Evolutionary conservation across 441 rosid species (phyloP).

Genomic region (Populus hybrid): DNA sequence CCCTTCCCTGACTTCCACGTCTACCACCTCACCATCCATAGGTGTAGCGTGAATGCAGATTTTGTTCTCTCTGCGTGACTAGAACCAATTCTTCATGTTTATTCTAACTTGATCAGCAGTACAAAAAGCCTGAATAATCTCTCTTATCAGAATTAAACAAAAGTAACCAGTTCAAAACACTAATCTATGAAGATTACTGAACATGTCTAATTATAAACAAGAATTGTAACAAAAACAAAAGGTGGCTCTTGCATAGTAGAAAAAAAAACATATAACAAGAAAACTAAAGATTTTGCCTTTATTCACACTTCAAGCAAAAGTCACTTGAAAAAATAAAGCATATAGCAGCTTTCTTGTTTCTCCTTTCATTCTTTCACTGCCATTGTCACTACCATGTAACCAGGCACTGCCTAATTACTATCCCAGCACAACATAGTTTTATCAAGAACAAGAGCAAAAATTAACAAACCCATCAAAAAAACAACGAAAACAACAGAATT

Average conservation of each 20-base stretch:
- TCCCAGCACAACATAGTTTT: neutral
- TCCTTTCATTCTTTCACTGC: neutral
- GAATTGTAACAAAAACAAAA: too few species aligned
- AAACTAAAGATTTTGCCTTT: neutral
- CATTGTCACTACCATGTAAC: neutral
- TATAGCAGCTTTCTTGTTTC: neutral
- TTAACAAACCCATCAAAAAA: neutral
- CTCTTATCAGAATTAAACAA: too few species aligned
- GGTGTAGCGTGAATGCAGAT: too few species aligned
- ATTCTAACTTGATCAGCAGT: too few species aligned
- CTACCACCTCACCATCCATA: too few species aligned
- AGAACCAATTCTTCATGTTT: too few species aligned
- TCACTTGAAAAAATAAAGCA: neutral
- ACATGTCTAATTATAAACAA: too few species aligned
- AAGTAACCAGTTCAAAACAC: too few species aligned
- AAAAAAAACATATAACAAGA: neutral
- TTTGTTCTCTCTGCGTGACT: too few species aligned
- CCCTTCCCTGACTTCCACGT: too few species aligned
- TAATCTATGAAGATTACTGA: too few species aligned
- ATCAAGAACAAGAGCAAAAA: neutral
- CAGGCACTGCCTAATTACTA: neutral
- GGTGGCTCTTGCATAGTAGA: neutral
- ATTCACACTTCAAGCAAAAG: neutral
- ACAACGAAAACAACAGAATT: neutral
- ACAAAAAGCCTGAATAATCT: too few species aligned